phyloP scores from a whole-genome alignment of 495 filamentous ascomycete genomes.

The Xylaria castorea region DNA sequence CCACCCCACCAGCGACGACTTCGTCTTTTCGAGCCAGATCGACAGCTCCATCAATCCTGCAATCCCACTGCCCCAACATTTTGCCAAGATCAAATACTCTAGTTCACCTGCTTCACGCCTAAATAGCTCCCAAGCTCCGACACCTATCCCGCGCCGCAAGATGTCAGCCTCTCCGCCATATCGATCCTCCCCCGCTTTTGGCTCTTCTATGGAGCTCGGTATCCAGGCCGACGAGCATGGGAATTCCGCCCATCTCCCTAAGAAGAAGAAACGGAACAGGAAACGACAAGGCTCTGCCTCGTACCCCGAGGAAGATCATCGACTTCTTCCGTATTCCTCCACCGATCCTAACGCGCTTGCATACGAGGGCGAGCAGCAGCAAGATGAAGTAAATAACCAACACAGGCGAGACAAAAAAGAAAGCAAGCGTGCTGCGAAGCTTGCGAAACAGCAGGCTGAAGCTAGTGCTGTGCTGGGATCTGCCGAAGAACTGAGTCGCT shows the following conservation, averaged over 20 bases:
- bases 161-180: conserved; percentile 8
- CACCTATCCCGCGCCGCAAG: neutral
- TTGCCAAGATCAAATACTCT: neutral
- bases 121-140: neutral
- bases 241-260: neutral
- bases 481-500: neutral
- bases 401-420: conserved; percentile 14
- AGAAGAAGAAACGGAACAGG: conserved; percentile 36
- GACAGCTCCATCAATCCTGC: conserved; percentile 13
- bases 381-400: neutral
- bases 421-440: conserved; percentile 24
- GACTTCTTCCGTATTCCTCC: neutral
- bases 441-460: conserved; percentile 38
- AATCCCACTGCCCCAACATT: neutral
- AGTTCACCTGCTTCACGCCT: conserved; percentile 19
- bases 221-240: neutral
- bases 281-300: conserved; percentile 33
- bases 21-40: conserved; percentile 25
- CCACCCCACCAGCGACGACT: neutral
- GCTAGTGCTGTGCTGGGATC: conserved; percentile 1
- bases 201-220: neutral
- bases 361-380: conserved; percentile 7
- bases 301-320: conserved; percentile 16
- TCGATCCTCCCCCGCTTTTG: neutral
- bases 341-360: neutral